phyloP scores from a whole-genome alignment of 495 filamentous ascomycete species.

The Xeromyces bisporus region DNA sequence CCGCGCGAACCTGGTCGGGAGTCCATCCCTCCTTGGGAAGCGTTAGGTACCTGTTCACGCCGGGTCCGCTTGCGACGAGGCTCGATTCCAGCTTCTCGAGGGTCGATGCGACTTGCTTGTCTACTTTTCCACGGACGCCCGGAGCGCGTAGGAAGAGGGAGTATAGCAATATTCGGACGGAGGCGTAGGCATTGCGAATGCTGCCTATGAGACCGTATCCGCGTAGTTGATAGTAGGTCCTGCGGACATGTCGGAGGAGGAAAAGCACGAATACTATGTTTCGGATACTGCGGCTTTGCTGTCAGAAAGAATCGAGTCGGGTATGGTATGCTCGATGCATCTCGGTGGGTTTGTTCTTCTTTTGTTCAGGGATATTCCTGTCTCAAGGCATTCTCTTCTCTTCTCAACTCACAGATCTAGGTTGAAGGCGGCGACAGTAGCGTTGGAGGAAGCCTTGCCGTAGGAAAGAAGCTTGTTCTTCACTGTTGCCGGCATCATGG shows the following conservation, averaged over 20 bases:
- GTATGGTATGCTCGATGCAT: no score
- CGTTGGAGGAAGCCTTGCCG: slow-evolving; percentile 34
- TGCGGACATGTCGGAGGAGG: slow-evolving; percentile 70
- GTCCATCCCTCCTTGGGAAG: slow-evolving; percentile 80
- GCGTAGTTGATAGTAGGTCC: slow-evolving; percentile 62
- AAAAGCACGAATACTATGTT: slow-evolving; percentile 87
- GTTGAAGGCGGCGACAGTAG: slow-evolving; percentile 48
- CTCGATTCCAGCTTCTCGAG: slow-evolving; percentile 57
- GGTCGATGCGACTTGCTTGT: slow-evolving; percentile 57
- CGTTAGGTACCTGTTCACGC: slow-evolving; percentile 52
- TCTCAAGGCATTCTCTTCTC: no score
- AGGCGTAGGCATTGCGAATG: slow-evolving; percentile 50
- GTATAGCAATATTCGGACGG: slow-evolving; percentile 54
- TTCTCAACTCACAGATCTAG: slow-evolving; percentile 64
- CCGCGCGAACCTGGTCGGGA: slow-evolving; percentile 57
- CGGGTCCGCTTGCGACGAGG: slow-evolving; percentile 57
- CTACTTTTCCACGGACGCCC: slow-evolving; percentile 65
- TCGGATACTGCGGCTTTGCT: slow-evolving; percentile 40
- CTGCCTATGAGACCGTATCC: slow-evolving; percentile 80
- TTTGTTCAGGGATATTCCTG: no score
- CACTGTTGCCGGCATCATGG: slow-evolving; percentile 20
- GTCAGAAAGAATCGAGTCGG: slow-evolving; percentile 2
- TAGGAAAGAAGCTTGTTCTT: slow-evolving; percentile 29
- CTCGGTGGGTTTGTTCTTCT: no score
- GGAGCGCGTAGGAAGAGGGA: slow-evolving; percentile 73